Base-by-base conservation (phyloP, 2,329 filamentous ascomycete genomes). In the Apiospora saccharicola region DNA sequence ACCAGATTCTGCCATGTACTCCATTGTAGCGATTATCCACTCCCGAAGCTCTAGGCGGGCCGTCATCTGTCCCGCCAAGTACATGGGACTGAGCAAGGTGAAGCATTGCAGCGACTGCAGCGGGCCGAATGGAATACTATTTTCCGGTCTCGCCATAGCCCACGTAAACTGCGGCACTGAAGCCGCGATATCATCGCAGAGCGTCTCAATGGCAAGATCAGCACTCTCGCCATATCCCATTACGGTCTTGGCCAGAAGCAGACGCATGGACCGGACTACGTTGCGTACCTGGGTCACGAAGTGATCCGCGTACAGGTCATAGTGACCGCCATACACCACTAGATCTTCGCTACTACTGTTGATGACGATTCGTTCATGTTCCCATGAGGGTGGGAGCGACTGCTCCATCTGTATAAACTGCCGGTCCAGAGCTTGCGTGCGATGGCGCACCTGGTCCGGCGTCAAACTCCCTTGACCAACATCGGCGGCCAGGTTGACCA, bases 241-340 rank as follows among this genome's bases (percentile, higher is more conserved):
- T 24, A 73, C 71, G 24, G 75, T 64, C 34, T 68, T 24, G 26
- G 74, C 70, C 8, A 78, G 69, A 19, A 76, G 73, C 3, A 78
- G 70, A 10, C 74, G 76, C 67, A 75, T 75, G 6, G 74, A 75
- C 12, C 73, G 73, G 44, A 76, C 67, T 1, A 75, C 76, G 46
- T 78, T 78, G 34, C 73, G 70, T 19, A 78, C 75, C 51, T 78
- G 77, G 0, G 76, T 74, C 37, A 73, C 71, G 19, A 72, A 76
- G 8, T 77, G 72, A 22, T 76, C 74, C 2, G 57, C 53, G 57
- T 77, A 76, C 3, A 78, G 30, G 51, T 78, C 74, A 26, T 77
- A 78, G 14, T 72, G 71, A 3, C 68, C 68, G 2, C 67, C 72
- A 13, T 74, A 71, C 3, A 78, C 72, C 37, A 74, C 68, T 7